phyloP scores from a whole-genome alignment of 768 basidiomycete species.

The Psilocybe cubensis region DNA sequence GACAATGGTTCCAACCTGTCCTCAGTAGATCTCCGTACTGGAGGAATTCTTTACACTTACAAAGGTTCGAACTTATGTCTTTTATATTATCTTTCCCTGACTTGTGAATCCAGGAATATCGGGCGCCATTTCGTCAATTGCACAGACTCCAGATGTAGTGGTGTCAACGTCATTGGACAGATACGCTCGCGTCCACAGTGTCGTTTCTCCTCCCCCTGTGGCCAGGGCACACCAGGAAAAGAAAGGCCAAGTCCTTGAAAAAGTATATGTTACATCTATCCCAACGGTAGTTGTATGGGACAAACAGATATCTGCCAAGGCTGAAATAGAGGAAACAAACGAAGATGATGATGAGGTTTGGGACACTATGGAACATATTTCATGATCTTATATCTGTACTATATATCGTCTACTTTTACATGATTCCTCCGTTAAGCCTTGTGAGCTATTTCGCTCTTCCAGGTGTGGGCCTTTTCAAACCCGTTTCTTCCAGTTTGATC shows the following conservation, averaged over 20 bases:
- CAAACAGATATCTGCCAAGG: slow-evolving; percentile 20
- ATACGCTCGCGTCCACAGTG: slow-evolving; percentile 71
- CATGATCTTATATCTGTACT: neutral
- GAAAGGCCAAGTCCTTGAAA: slow-evolving; percentile 66
- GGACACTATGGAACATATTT: slow-evolving; percentile 63
- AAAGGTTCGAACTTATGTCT: slow-evolving; percentile 47
- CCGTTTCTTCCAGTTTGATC: slow-evolving; percentile 81
- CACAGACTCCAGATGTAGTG: slow-evolving; percentile 54
- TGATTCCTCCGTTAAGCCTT: slow-evolving; percentile 21
- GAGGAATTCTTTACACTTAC: slow-evolving; percentile 65
- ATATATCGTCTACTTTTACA: neutral
- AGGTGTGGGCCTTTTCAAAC: slow-evolving; percentile 87
- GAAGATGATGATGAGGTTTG: slow-evolving; percentile 71
- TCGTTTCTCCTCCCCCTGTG: slow-evolving; percentile 51
- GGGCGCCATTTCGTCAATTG: slow-evolving; percentile 69
- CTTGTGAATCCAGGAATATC: slow-evolving; percentile 56
- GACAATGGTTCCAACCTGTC: slow-evolving; percentile 69
- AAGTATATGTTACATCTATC: slow-evolving; percentile 60
- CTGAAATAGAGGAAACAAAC: slow-evolving; percentile 20
- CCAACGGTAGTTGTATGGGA: slow-evolving; percentile 75
- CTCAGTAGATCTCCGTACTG: slow-evolving; percentile 72
- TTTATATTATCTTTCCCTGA: neutral
- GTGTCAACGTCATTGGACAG: slow-evolving; percentile 72
- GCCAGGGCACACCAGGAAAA: slow-evolving; percentile 53
- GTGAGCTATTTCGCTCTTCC: slow-evolving; percentile 83